These are phyloP conservation scores for Irineochytrium annulatum DNA, from an alignment of 192 early-diverging fungal species.

Conservation along the genomic window DNA sequence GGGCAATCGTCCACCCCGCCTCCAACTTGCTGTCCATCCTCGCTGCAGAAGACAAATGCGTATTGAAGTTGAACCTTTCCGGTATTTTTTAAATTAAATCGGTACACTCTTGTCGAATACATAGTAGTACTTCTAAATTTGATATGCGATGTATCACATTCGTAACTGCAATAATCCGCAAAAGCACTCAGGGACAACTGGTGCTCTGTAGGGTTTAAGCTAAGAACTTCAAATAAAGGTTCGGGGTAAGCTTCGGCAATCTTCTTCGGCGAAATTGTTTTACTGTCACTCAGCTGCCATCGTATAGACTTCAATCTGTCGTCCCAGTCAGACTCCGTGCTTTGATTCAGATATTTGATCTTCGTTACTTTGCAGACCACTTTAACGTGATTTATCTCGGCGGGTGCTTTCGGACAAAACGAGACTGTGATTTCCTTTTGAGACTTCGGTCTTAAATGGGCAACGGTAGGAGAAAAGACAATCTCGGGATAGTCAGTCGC, in stretches of 20 bases:
- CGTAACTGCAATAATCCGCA: conserved; percentile 50
- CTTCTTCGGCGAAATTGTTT: conserved; percentile 31
- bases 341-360: conserved; percentile 28
- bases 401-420: conserved; percentile 37
- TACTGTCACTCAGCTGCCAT: conserved; percentile 25
- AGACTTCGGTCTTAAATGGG: conserved; percentile 42
- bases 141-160: conserved; percentile 44
- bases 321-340: conserved; percentile 50
- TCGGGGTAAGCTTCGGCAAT: conserved; percentile 43
- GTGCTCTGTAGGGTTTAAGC: conserved; percentile 15
- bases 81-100: conserved; percentile 41
- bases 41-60: conserved; percentile 28
- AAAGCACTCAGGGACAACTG: conserved; percentile 36
- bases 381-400: conserved; percentile 21
- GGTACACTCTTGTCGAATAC: conserved; percentile 51
- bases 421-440: conserved; percentile 38
- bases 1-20: conserved; percentile 32
- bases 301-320: conserved; percentile 38
- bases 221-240: conserved; percentile 37
- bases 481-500: conserved; percentile 32
- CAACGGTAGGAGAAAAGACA: conserved; percentile 33
- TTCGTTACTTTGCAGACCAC: conserved; percentile 31
- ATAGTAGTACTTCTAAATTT: conserved; percentile 57
- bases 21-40: conserved; percentile 26
- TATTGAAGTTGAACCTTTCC: conserved; percentile 46